These are phyloP conservation scores for Pseudogymnoascus sp. DNA, from an alignment of 2,329 filamentous ascomycete species.

Conservation along the genomic window DNA sequence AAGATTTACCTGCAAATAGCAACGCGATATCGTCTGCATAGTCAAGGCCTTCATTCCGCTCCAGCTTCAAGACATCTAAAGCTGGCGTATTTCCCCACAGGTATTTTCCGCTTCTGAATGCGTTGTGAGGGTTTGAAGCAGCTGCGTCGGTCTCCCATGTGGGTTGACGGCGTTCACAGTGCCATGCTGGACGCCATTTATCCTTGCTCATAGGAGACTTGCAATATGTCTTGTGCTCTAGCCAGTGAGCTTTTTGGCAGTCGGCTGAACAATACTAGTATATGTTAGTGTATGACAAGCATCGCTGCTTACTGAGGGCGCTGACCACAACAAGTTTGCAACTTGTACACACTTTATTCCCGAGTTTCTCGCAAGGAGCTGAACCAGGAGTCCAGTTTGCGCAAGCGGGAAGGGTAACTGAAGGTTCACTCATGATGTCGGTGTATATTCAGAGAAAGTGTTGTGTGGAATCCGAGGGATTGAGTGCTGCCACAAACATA, in stretches of 20 bases:
- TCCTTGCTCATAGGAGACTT: slow-evolving; percentile 15
- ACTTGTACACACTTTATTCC: slow-evolving; percentile 4
- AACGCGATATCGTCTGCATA: slow-evolving; percentile 14
- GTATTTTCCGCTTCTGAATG: slow-evolving; percentile 15
- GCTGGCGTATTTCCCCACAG: slow-evolving; percentile 19
- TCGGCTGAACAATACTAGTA: slow-evolving; percentile 14
- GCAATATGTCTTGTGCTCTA: slow-evolving; percentile 16
- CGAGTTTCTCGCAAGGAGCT: slow-evolving; percentile 7
- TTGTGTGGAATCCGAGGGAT: neutral
- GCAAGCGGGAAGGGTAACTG: slow-evolving; percentile 9
- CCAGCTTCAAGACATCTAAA: slow-evolving; percentile 16
- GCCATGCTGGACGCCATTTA: slow-evolving; percentile 14
- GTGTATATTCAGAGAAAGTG: neutral
- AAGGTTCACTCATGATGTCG: slow-evolving; percentile 8
- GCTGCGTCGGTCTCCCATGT: neutral
- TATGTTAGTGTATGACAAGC: neutral
- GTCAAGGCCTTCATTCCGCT: slow-evolving; percentile 14
- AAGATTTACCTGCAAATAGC: slow-evolving; percentile 17
- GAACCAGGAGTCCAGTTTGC: slow-evolving; percentile 10
- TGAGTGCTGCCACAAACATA: neutral
- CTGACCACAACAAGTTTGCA: slow-evolving; percentile 12
- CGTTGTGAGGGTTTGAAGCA: neutral
- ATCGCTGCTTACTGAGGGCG: neutral
- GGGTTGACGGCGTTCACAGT: slow-evolving; percentile 13
- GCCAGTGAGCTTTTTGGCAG: slow-evolving; percentile 17